Evolutionary conservation across 1,284 basidiomycete species (phyloP).

Genomic region (Coniferiporia weirii): DNA sequence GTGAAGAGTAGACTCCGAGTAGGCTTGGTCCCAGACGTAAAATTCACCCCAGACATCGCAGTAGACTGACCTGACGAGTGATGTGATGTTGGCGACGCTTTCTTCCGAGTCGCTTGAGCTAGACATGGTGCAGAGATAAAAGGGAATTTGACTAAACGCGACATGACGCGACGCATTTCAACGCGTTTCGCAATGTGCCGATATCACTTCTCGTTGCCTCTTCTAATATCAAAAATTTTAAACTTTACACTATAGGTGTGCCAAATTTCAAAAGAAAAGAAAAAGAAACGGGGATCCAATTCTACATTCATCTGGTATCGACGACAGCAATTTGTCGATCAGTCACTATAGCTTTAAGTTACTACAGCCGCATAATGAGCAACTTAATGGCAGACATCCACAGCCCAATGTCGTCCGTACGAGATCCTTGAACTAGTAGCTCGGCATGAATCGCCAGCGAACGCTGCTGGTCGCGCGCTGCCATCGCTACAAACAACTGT

Average conservation of each 20-base stretch:
- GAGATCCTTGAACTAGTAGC: conserved; percentile 66
- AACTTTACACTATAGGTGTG: too few species aligned
- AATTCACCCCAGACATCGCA: conserved; percentile 21
- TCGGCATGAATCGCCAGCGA: conserved; percentile 78
- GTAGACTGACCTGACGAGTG: conserved; percentile 14
- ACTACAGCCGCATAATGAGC: conserved; percentile 57
- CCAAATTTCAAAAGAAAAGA: too few species aligned
- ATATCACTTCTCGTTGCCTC: too few species aligned
- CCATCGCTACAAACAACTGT: conserved; percentile 53
- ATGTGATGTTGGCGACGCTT: background rate
- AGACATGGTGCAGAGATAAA: background rate
- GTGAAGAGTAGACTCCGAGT: conserved; percentile 2
- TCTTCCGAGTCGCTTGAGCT: background rate
- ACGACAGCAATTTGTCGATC: too few species aligned
- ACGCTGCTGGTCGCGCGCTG: conserved; percentile 60
- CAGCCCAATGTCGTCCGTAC: conserved; percentile 76
- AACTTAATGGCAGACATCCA: conserved; percentile 90
- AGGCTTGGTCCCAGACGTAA: conserved; percentile 18
- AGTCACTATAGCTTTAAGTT: background rate
- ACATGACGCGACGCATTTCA: background rate
- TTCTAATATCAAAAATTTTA: too few species aligned
- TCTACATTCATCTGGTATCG: too few species aligned
- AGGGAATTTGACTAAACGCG: background rate
- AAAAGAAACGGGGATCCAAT: too few species aligned
- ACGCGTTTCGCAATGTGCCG: too few species aligned